Evolutionary conservation across 2,329 filamentous ascomycete species (phyloP).

Genomic region (Alternaria metachromatica): DNA sequence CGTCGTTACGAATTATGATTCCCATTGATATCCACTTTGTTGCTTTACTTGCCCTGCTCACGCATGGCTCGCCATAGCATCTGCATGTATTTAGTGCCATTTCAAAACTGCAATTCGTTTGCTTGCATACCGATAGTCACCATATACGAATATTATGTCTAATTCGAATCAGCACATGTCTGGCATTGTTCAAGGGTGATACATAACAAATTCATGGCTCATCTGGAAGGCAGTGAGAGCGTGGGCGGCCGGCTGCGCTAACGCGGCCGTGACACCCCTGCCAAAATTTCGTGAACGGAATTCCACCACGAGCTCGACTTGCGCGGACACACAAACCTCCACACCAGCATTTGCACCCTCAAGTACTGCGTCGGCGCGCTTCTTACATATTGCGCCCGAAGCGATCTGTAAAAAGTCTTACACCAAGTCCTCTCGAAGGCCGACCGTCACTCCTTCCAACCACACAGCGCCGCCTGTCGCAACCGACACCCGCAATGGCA

Average conservation of each 20-base stretch:
- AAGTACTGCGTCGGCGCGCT: background rate
- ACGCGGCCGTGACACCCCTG: constrained; percentile 37
- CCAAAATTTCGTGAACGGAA: constrained; percentile 41
- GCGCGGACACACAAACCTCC: background rate
- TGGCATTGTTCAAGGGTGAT: background rate
- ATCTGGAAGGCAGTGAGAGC: background rate
- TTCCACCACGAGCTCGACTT: constrained; percentile 9
- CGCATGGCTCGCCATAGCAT: background rate
- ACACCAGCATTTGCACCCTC: background rate
- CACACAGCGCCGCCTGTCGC: background rate
- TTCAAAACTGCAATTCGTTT: background rate
- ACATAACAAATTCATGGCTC: background rate
- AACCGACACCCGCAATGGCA: constrained; percentile 24
- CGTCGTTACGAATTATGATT: constrained; percentile 23
- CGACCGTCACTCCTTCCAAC: background rate
- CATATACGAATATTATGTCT: background rate
- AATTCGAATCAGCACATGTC: background rate
- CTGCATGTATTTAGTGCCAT: background rate
- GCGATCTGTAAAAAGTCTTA: background rate
- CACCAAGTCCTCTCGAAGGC: too few relatives aligned
- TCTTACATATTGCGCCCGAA: background rate
- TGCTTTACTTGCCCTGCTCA: constrained; percentile 1
- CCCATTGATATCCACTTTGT: constrained; percentile 19
- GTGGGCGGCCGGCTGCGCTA: background rate
- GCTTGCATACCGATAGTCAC: background rate